These are phyloP conservation scores for Phytophthora megakarya DNA, from an alignment of 352 stramenopile genomes.

Conservation along the genomic window DNA sequence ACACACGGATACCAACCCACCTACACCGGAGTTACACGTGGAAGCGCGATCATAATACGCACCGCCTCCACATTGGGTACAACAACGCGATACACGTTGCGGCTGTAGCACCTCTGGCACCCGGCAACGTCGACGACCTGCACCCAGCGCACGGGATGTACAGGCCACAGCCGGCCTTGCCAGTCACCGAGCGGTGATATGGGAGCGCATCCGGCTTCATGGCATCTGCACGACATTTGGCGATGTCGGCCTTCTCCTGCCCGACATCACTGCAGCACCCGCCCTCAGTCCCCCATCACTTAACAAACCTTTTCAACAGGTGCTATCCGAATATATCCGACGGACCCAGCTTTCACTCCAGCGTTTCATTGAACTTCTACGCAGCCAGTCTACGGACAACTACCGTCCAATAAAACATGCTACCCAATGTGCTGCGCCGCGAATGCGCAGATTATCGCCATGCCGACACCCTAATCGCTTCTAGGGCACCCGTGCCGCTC, in stretches of 20 bases:
- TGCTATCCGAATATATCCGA: constrained; percentile 14
- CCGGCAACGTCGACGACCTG: no score
- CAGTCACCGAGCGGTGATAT: no score
- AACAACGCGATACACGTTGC: no score
- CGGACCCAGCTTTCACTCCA: not conserved
- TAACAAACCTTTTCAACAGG: constrained; percentile 13
- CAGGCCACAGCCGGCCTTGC: no score
- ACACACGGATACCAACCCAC: no score
- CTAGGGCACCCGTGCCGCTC: no score
- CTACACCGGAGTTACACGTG: no score
- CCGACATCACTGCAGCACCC: not conserved
- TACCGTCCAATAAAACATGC: constrained; percentile 18
- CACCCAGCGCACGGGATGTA: no score
- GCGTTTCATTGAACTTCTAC: constrained; percentile 12
- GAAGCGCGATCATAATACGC: no score
- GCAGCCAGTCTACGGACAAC: constrained; percentile 6
- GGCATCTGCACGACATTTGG: not conserved
- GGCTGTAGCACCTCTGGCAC: no score
- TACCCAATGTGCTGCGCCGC: not conserved
- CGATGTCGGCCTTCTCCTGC: not conserved
- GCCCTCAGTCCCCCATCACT: not conserved
- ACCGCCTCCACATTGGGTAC: no score
- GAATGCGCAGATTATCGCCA: not conserved
- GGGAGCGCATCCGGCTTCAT: no score
- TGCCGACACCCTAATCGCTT: not conserved